Evolutionary conservation across 2,329 filamentous ascomycete species (phyloP).

Genomic region (Stylonectria norvegica): DNA sequence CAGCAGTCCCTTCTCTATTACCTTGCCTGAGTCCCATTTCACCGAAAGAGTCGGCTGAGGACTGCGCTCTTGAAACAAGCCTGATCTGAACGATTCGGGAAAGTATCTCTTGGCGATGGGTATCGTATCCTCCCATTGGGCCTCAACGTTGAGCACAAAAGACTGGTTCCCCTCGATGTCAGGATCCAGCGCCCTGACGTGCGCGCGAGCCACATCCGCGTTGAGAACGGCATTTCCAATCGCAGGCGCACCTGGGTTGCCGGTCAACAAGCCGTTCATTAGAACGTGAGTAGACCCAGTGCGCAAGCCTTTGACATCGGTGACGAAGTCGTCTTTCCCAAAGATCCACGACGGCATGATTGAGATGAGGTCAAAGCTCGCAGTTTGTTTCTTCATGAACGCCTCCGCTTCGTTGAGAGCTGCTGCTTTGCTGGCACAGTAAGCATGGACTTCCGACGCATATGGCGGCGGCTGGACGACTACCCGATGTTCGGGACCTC

Average conservation of each 20-base stretch:
- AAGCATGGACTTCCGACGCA: slow-evolving; percentile 1
- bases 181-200: slow-evolving; percentile 1
- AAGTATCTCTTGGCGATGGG: slow-evolving; percentile 6
- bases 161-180: slow-evolving; percentile 4
- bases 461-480: neutral
- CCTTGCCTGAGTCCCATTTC: slow-evolving; percentile 4
- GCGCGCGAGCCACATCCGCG: slow-evolving; percentile 4
- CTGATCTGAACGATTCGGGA: slow-evolving; percentile 2
- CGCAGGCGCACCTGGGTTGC: neutral
- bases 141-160: slow-evolving; percentile 1
- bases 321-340: slow-evolving; percentile 3
- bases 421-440: slow-evolving; percentile 2
- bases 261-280: neutral
- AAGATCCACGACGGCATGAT: slow-evolving; percentile 7
- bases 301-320: neutral
- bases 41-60: neutral
- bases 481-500: slow-evolving; percentile 1
- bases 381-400: neutral
- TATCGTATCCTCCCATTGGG: slow-evolving; percentile 3
- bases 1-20: neutral
- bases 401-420: slow-evolving; percentile 1
- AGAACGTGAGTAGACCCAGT: slow-evolving; percentile 1
- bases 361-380: slow-evolving; percentile 5
- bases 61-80: slow-evolving; percentile 1
- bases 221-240: slow-evolving; percentile 3